Evolutionary conservation across 352 stramenopile genomes (phyloP).

Genomic region (Thraustotheca clavata): DNA sequence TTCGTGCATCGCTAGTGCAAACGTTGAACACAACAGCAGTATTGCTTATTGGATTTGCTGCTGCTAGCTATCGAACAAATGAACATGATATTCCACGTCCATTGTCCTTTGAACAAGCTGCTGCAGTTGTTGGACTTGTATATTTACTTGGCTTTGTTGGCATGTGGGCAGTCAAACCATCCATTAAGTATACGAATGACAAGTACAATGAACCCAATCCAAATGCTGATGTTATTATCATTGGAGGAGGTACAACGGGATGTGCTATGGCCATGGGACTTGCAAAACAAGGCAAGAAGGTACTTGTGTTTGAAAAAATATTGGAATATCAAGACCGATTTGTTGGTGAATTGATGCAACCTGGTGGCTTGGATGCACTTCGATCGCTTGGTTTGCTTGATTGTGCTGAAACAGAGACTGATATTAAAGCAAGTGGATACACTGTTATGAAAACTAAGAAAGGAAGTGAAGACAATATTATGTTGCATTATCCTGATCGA

Average conservation of each 20-base stretch:
- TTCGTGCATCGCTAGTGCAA: constrained; percentile 16
- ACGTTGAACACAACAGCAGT: constrained; percentile 16
- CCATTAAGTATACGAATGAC: constrained; percentile 11
- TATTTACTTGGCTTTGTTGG: constrained; percentile 13
- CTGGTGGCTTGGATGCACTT: constrained; percentile 31
- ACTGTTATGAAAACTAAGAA: constrained; percentile 23
- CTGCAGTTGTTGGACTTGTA: not conserved
- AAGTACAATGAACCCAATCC: constrained; percentile 7
- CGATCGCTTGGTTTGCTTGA: constrained; percentile 29
- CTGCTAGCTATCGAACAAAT: not conserved
- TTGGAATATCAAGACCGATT: constrained; percentile 33
- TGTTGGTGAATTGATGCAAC: constrained; percentile 42
- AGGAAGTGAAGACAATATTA: constrained; percentile 10
- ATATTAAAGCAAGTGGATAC: constrained; percentile 32
- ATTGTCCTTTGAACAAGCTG: not conserved
- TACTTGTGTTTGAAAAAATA: constrained; percentile 22
- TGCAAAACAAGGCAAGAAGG: constrained; percentile 21
- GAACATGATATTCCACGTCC: not conserved
- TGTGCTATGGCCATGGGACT: constrained; percentile 16
- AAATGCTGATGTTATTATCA: constrained; percentile 22
- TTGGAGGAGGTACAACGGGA: constrained; percentile 23
- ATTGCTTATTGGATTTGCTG: constrained; percentile 13
- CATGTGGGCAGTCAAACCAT: constrained; percentile 17
- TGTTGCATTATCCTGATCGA: constrained; percentile 32
- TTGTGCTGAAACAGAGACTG: constrained; percentile 27